These are phyloP conservation scores for Persicaria tinctoria DNA, from an alignment of 148 eudicot species.

Conservation along the genomic window DNA sequence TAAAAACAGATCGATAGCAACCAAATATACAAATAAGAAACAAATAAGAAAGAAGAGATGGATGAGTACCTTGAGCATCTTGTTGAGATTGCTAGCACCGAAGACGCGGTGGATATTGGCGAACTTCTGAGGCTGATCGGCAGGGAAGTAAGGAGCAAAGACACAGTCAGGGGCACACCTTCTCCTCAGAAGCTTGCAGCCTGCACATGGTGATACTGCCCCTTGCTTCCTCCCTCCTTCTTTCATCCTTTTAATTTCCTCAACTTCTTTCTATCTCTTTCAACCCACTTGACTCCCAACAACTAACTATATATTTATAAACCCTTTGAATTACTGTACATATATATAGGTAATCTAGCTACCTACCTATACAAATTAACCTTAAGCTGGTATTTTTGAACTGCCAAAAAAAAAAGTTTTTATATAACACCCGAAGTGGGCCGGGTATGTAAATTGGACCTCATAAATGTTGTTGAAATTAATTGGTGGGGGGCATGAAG, in stretches of 20 bases:
- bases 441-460: not conserved
- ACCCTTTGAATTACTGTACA: not conserved
- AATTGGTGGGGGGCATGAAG: not conserved
- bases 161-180: conserved; percentile 49
- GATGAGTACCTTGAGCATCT: conserved; percentile 12
- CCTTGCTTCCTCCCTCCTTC: conserved; percentile 15
- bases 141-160: conserved; percentile 54
- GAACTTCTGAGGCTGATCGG: conserved; percentile 55
- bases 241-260: conserved; percentile 8
- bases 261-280: too few relatives aligned
- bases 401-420: not conserved
- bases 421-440: not conserved
- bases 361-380: not conserved
- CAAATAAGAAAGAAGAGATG: too few relatives aligned
- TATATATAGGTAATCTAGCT: not conserved
- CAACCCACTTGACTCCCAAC: not conserved
- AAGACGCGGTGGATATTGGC: conserved; percentile 58
- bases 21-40: too few relatives aligned
- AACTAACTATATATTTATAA: not conserved
- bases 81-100: conserved; percentile 62
- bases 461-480: not conserved
- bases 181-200: conserved; percentile 49
- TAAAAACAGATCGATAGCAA: too few relatives aligned
- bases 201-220: conserved; percentile 43
- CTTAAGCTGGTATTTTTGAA: too few relatives aligned